Evolutionary conservation across 495 filamentous ascomycete species (phyloP), one percentile per base, ranked within the genome.

Genomic region (Daldinia decipiens): DNA sequence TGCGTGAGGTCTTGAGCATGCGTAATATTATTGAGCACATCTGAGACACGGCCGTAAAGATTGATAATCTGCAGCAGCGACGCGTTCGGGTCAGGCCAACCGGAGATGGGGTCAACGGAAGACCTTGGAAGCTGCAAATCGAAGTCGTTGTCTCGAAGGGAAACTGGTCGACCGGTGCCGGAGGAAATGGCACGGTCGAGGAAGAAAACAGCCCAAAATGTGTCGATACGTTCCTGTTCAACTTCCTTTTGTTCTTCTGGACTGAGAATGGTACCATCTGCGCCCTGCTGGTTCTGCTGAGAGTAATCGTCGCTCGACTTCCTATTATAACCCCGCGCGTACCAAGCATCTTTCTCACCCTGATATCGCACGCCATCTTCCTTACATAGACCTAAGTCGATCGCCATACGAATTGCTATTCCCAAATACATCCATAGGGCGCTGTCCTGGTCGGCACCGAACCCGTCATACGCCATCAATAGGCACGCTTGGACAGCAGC

Each of bases 341-440:
- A 81, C 82, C 83, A 83, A 2, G 79, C 79, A 45, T 86, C 83
- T 62, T 80, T 80, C 52, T 82, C 84, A 4, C 90, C 90, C 66
- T 89, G 88, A 68, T 91, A 88, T 73, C 87, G 90, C 60, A 91
- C 84, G 0, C 92, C 93, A 66, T 92, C 90, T 31, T 89, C 78
- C 54, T 92, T 94, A 67, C 93, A 91, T 71, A 96, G 83, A 3
- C 93, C 93, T 4, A 96, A 83, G 75, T 96, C 93, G 60, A 94
- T 87, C 0, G 91, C 91, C 91, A 96, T 93, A 27, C 93, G 86
- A 69, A 96, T 95, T 0, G 92, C 89, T 63, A 92, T 89, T 0
- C 93, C 93, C 15, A 95, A 80, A 70, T 94, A 94, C 92, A 94
- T 95, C 93, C 92, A 96, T 17, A 96, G 80, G 2, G 92, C 92